Evolutionary conservation across 352 stramenopile genomes (phyloP), one percentile per base, ranked within the genome.

Genomic region (Hyaloperonospora arabidopsidis): DNA sequence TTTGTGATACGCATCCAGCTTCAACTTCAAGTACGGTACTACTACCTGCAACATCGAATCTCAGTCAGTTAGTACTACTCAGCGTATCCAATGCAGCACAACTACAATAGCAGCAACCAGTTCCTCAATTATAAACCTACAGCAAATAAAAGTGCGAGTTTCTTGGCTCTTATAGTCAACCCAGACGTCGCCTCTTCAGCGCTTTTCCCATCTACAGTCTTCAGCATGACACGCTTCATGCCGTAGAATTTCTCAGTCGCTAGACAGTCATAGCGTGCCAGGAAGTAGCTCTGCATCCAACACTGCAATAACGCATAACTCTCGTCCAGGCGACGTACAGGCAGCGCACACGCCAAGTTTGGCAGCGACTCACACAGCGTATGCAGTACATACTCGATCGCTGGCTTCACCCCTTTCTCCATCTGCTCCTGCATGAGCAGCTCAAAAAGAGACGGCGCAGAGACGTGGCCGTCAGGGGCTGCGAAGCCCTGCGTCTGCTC

Each of bases 391-490:
- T 94, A 94, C 60, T 89, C 74, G 18, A 80, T 62, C 21, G 84
- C 84, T 3, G 84, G 76, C 47, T 88, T 87, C 54, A 94, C 78
- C 45, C 79, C 74, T 29, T 55, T 36, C n/a, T 67, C 70, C 79
- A 94, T 89, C 48, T 79, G 77, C 60, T 92, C 76, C 65, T 94
- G 84, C 84, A 94, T 94, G 38, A 92, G 66, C 53, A 94, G 63
- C 62, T 94, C 84, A 45, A 89, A 94, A 18, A 91, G 76, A 58
- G 84, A 94, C 32, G 84, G 84, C 8, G 66, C 14, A 25, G 28
- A 18, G 1, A 18, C 17, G 45, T 35, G 13, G 55, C 39, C 12
- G 46, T 35, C 45, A 4, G 51, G 54, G 39, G 22, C 52, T 53
- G 65, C 72, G 47, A 86, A 87, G 63, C 80, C 80, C 61, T 89